phyloP scores from a whole-genome alignment of 108 stramenopile species.

The Chaetoceros tenuissimus region DNA sequence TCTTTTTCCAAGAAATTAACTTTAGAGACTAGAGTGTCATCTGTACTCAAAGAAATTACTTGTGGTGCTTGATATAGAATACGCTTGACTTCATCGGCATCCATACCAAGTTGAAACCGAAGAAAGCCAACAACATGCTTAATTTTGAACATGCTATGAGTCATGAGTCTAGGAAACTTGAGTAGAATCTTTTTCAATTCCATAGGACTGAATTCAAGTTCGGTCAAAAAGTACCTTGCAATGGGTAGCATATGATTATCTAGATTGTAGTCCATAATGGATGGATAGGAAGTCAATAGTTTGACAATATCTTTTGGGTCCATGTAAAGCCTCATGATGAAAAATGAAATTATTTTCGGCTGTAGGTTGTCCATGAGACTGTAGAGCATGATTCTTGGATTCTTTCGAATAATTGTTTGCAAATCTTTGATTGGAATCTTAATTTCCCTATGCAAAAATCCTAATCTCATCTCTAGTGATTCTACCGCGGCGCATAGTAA shows the following conservation, averaged over 20 bases:
- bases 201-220: slow-evolving; percentile 42
- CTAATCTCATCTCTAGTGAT: slow-evolving; percentile 42
- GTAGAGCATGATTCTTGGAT: slow-evolving; percentile 56
- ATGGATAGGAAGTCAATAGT: slow-evolving; percentile 51
- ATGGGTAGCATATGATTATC: slow-evolving; percentile 65
- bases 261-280: slow-evolving; percentile 64
- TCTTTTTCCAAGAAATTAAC: slow-evolving; percentile 40
- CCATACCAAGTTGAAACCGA: slow-evolving; percentile 52
- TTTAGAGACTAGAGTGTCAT: slow-evolving; percentile 42
- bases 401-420: slow-evolving; percentile 35
- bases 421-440: slow-evolving; percentile 42
- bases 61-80: slow-evolving; percentile 72
- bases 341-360: slow-evolving; percentile 69
- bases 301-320: slow-evolving; percentile 34
- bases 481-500: slow-evolving; percentile 37
- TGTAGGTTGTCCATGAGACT: slow-evolving; percentile 58
- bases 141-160: slow-evolving; percentile 55
- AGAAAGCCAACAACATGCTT: slow-evolving; percentile 63
- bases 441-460: slow-evolving; percentile 51
- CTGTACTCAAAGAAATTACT: slow-evolving; percentile 35
- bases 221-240: slow-evolving; percentile 48
- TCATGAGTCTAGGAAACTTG: slow-evolving; percentile 62
- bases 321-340: slow-evolving; percentile 61
- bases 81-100: slow-evolving; percentile 57
- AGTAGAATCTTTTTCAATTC: slow-evolving; percentile 53